Percentiles rank a stretch among this genome's conserved stretches.
phyloP scores from a whole-genome alignment of 2,329 filamentous ascomycete genomes.

The Penicillium sp. region DNA sequence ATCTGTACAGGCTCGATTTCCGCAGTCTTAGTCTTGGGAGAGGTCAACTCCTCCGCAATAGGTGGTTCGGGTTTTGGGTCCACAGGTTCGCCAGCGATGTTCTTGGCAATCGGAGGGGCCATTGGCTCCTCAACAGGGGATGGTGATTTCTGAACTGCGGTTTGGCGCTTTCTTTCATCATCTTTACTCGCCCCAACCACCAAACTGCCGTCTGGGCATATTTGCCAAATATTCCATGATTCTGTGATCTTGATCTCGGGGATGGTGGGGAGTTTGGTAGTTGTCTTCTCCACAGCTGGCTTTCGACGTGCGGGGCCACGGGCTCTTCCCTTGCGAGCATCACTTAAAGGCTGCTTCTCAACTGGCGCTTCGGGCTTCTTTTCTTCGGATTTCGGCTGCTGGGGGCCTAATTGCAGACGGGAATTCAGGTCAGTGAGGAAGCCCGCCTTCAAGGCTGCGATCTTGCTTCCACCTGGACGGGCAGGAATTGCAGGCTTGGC shows the following conservation, averaged over 20 bases:
- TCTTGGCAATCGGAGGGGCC: constrained; percentile 35
- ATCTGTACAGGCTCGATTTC: constrained; percentile 5
- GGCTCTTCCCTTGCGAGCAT: constrained; percentile 87
- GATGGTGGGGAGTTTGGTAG: constrained; percentile 33
- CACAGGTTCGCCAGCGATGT: constrained; percentile 35
- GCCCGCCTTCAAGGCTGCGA: constrained; percentile 83
- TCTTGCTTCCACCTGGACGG: constrained; percentile 77
- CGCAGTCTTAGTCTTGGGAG: constrained; percentile 1
- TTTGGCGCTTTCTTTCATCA: constrained; percentile 12
- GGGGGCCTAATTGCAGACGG: constrained; percentile 81
- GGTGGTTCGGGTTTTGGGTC: constrained; percentile 28
- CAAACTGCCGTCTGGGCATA: constrained; percentile 36
- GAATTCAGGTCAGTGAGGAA: constrained; percentile 94
- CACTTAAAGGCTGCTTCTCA: constrained; percentile 75
- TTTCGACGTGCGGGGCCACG: constrained; percentile 80
- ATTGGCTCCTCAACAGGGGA: constrained; percentile 19
- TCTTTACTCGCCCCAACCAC: constrained; percentile 27
- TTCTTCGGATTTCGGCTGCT: constrained; percentile 72
- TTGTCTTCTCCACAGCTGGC: constrained; percentile 60
- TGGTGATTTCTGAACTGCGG: constrained; percentile 7
- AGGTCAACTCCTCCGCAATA: constrained; percentile 7
- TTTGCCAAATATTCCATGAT: constrained; percentile 44
- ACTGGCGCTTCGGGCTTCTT: constrained; percentile 59
- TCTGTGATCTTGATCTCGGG: constrained; percentile 41
- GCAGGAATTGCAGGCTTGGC: constrained; percentile 81